A percentile compares a stretch with the other conserved stretches of the same genome.
phyloP scores from a whole-genome alignment of 202 grass and related monocot species.

The Schoenoplectus triqueter region DNA sequence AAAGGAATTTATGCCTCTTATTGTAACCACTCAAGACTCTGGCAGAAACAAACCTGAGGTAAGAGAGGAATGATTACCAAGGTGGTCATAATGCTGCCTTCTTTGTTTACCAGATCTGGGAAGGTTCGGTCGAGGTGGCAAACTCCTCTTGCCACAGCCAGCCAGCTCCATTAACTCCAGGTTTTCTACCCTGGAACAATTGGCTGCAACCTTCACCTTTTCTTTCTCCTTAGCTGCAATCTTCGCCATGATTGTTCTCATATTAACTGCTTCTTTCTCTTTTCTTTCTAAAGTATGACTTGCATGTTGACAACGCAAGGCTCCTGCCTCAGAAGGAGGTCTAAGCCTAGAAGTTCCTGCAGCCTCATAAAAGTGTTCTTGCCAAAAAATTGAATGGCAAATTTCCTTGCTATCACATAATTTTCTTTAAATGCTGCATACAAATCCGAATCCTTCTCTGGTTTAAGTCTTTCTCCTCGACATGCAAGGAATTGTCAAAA shows the following conservation, averaged over 20 bases:
- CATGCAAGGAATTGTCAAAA: slow-evolving; percentile 18
- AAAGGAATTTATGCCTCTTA: neutral
- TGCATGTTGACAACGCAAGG: neutral
- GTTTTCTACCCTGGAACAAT: neutral
- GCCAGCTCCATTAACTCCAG: slow-evolving; percentile 5
- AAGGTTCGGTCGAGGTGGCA: neutral
- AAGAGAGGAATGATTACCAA: neutral
- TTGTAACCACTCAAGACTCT: neutral
- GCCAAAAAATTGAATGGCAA: too few relatives aligned
- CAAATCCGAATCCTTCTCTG: too few relatives aligned
- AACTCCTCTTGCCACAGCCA: slow-evolving; percentile 15
- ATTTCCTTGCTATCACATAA: too few relatives aligned
- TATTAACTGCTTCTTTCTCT: neutral
- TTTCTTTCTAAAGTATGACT: neutral
- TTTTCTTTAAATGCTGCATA: too few relatives aligned
- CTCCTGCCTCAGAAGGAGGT: neutral
- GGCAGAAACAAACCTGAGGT: neutral
- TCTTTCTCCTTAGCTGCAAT: neutral
- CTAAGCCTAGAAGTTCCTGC: neutral
- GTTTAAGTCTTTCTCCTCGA: slow-evolving; percentile 5
- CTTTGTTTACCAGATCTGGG: slow-evolving; percentile 14
- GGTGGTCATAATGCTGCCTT: neutral
- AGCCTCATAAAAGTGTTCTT: too few relatives aligned
- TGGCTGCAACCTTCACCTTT: neutral
- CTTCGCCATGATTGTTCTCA: neutral